Percentiles rank a stretch among this genome's conserved stretches.
phyloP scores from a whole-genome alignment of 306 rosid genomes.

The Parietaria judaica region DNA sequence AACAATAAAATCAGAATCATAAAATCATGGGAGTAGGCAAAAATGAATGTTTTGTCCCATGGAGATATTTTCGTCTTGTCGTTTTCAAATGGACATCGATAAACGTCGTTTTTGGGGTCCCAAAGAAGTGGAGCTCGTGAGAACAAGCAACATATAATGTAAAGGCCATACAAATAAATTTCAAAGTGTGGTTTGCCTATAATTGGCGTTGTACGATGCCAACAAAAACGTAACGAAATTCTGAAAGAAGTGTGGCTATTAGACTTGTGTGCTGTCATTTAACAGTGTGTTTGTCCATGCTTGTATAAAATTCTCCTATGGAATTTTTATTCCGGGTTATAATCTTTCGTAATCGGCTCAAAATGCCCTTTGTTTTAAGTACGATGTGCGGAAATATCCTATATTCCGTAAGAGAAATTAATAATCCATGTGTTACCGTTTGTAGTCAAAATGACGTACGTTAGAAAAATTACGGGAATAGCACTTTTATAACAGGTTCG shows the following conservation, averaged over 20 bases:
- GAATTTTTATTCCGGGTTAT: background rate
- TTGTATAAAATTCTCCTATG: background rate
- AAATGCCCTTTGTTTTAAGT: background rate
- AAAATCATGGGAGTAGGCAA: no score
- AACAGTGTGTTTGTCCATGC: background rate
- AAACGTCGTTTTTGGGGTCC: background rate
- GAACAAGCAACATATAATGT: background rate
- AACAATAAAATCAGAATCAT: no score
- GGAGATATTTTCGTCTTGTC: background rate
- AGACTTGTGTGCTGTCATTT: no score
- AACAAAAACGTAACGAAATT: background rate
- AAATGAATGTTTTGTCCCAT: background rate
- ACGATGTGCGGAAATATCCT: no score
- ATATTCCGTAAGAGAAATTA: no score
- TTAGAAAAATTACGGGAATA: no score
- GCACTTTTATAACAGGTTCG: no score
- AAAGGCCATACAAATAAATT: background rate
- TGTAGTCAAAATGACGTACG: no score
- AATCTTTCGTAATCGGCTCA: background rate
- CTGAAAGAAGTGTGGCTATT: no score
- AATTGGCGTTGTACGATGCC: slow-evolving; percentile 7
- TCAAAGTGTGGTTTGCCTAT: slow-evolving; percentile 11
- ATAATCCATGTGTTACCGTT: no score
- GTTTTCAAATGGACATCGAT: background rate
- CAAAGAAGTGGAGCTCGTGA: background rate